phyloP scores from a whole-genome alignment of 2,329 filamentous ascomycete genomes.

The Aureobasidium sp. region DNA sequence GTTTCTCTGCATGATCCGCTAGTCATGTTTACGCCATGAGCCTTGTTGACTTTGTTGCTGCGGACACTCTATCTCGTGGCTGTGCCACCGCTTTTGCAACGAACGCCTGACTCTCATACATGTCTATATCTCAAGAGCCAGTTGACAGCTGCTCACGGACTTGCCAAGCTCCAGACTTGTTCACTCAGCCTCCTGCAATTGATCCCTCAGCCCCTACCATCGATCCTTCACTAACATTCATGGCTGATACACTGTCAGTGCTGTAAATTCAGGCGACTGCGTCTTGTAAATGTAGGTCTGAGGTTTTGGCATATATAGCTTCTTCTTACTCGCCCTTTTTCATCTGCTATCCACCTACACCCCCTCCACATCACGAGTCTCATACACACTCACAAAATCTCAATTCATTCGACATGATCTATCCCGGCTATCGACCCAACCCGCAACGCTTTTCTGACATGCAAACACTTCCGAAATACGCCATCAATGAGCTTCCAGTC shows the following conservation, averaged over 20 bases:
- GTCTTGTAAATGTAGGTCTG: neutral
- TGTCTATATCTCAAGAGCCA: neutral
- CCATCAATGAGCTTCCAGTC: neutral
- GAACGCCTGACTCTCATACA: neutral
- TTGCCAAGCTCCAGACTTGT: neutral
- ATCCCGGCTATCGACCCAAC: neutral
- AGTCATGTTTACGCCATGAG: neutral
- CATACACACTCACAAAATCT: neutral
- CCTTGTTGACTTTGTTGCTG: neutral
- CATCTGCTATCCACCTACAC: neutral
- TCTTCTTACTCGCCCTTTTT: neutral
- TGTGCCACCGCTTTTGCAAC: neutral
- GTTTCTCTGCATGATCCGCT: neutral
- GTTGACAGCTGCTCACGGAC: neutral
- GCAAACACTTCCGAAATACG: neutral
- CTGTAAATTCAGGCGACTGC: neutral
- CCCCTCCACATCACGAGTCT: no score
- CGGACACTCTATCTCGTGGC: neutral
- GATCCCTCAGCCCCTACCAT: neutral
- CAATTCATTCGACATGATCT: neutral
- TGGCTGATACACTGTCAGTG: conserved; percentile 2
- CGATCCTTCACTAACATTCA: neutral
- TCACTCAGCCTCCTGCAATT: neutral
- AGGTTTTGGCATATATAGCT: neutral
- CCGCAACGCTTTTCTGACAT: neutral